A percentile compares a stretch with the other conserved stretches of the same genome.
These are phyloP conservation scores for Cardamine resedifolia DNA, from an alignment of 345 rosid genomes.

Conservation along the genomic window DNA sequence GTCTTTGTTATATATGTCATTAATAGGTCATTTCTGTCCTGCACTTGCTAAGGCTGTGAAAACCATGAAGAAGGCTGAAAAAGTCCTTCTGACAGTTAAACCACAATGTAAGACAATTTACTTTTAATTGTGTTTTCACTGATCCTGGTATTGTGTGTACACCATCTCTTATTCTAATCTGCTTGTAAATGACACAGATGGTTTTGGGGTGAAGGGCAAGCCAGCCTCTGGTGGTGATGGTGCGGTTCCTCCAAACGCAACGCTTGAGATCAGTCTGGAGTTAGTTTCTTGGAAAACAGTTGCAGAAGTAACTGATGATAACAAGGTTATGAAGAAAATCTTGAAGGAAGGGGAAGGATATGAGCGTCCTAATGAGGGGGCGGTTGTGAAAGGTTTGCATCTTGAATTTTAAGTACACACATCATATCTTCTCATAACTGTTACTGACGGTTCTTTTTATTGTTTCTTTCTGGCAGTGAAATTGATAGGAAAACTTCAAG, in stretches of 20 bases:
- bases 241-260: conserved; percentile 84
- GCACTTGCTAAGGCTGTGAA: conserved; percentile 77
- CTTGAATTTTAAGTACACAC: neutral
- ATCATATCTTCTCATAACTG: neutral
- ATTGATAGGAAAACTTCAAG: conserved; percentile 75
- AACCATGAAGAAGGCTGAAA: conserved; percentile 92
- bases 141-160: neutral
- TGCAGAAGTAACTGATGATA: conserved; percentile 75
- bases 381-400: conserved; percentile 62
- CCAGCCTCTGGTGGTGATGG: conserved; percentile 50
- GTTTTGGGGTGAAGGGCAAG: conserved; percentile 90
- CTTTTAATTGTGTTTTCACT: neutral
- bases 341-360: conserved; percentile 89
- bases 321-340: conserved; percentile 76
- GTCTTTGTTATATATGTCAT: neutral
- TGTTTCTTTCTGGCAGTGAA: conserved; percentile 57
- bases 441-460: neutral
- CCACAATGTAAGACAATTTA: conserved; percentile 37
- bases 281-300: conserved; percentile 89
- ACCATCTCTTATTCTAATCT: neutral
- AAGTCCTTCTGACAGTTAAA: conserved; percentile 70
- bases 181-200: conserved; percentile 48
- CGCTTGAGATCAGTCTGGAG: conserved; percentile 57
- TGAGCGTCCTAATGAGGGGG: conserved; percentile 82
- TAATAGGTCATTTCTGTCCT: conserved; percentile 77